Conservation (phyloP, 768 basidiomycete species). For the Wakefieldia striispora region DNA sequence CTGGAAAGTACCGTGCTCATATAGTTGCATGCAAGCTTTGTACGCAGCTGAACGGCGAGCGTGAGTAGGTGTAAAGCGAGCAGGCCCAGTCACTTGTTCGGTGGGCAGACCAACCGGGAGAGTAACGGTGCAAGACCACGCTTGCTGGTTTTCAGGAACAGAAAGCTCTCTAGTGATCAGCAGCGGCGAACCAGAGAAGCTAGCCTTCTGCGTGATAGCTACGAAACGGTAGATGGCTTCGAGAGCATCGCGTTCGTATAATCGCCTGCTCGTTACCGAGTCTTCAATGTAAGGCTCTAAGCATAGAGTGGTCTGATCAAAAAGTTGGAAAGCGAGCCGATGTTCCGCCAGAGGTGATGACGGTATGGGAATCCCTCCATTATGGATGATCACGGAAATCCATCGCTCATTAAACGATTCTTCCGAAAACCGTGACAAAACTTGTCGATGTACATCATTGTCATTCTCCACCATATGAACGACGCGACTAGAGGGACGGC, state of each 20-base stretch:
- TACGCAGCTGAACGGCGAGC: conserved; percentile 63
- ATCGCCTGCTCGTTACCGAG: conserved; percentile 57
- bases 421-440: conserved; percentile 44
- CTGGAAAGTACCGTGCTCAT: conserved; percentile 50
- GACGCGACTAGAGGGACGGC: conserved; percentile 49
- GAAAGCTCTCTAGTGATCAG: conserved; percentile 24
- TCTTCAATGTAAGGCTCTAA: conserved; percentile 48
- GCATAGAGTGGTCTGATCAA: conserved; percentile 38
- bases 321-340: conserved; percentile 43
- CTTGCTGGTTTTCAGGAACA: conserved; percentile 14
- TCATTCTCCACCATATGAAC: conserved; percentile 63
- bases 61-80: conserved; percentile 44
- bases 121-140: conserved; percentile 48
- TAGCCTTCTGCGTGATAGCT: conserved; percentile 19
- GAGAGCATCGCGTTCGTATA: conserved; percentile 59
- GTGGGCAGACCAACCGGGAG: conserved; percentile 45
- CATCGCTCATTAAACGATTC: conserved; percentile 46
- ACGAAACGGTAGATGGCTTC: conserved; percentile 54
- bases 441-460: conserved; percentile 53
- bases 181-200: conserved; percentile 12
- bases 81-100: conserved; percentile 42
- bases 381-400: conserved; percentile 44
- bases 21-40: conserved; percentile 50
- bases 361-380: conserved; percentile 39
- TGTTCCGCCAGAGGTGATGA: conserved; percentile 42